Evolutionary conservation across 495 filamentous ascomycete species (phyloP).

Genomic region (Margaritispora aquatica): DNA sequence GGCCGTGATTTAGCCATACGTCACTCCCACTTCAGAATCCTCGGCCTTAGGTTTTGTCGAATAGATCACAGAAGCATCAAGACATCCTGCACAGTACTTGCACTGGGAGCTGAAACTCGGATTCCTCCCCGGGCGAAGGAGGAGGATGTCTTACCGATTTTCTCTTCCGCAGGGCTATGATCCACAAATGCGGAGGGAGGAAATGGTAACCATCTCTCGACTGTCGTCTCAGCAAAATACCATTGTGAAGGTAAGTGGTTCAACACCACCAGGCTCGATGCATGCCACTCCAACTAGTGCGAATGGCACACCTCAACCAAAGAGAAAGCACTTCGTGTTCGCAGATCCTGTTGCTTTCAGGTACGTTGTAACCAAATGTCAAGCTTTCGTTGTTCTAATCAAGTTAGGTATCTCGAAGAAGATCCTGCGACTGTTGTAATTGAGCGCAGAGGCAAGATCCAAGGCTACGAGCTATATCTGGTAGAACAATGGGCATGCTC

Average conservation of each 20-base stretch:
- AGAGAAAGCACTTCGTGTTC: slow-evolving; percentile 52
- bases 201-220: slow-evolving; percentile 15
- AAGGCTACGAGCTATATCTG: slow-evolving; percentile 89
- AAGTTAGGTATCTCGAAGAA: slow-evolving; percentile 72
- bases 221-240: slow-evolving; percentile 16
- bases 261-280: not conserved
- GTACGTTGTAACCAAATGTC: slow-evolving; percentile 23
- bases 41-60: not conserved
- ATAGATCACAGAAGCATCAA: not conserved
- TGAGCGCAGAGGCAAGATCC: slow-evolving; percentile 57
- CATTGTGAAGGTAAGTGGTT: slow-evolving; percentile 5
- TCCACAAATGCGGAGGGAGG: slow-evolving; percentile 21
- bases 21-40: not conserved
- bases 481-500: slow-evolving; percentile 99
- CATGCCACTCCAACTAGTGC: slow-evolving; percentile 2
- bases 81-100: too few species aligned
- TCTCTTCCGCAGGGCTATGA: slow-evolving; percentile 19
- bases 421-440: slow-evolving; percentile 74
- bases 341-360: slow-evolving; percentile 68
- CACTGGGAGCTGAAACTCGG: not conserved
- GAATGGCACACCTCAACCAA: slow-evolving; percentile 8
- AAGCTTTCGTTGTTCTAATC: not conserved
- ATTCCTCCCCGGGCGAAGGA: not conserved
- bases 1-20: not conserved
- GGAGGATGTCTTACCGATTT: slow-evolving; percentile 19